Evolutionary conservation across 2,329 filamentous ascomycete genomes (phyloP).

Genomic region (Pyricularia grisea): DNA sequence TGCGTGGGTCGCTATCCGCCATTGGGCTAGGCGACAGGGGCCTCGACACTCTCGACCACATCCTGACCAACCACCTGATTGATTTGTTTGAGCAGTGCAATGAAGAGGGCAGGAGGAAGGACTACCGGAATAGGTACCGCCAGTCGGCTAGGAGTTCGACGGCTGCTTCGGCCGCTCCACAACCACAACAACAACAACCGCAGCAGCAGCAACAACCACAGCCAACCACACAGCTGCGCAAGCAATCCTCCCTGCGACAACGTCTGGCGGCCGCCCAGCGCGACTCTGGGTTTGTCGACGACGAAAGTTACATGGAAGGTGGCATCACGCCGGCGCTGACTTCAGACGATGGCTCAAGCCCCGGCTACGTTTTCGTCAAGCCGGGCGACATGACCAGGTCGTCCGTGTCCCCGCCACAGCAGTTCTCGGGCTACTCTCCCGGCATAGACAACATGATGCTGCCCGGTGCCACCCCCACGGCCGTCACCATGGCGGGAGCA

Average conservation of each 20-base stretch:
- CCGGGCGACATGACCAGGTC: neutral
- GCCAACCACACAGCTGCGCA: conserved; percentile 3
- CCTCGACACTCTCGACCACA: conserved; percentile 4
- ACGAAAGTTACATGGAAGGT: conserved; percentile 3
- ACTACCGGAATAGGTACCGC: conserved; percentile 6
- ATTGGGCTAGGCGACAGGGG: conserved; percentile 4
- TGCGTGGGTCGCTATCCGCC: neutral
- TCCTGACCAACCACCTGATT: conserved; percentile 9
- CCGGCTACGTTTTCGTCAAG: neutral
- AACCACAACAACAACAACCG: neutral
- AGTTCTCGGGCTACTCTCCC: neutral
- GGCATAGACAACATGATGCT: neutral
- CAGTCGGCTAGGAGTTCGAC: neutral
- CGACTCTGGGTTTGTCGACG: conserved; percentile 5
- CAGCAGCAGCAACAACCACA: neutral
- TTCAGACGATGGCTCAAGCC: neutral
- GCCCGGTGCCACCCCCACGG: neutral
- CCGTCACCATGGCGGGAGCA: neutral
- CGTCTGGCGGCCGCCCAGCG: conserved; percentile 4
- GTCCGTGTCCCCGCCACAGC: neutral
- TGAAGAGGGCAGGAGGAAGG: conserved; percentile 6
- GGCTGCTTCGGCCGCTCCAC: neutral
- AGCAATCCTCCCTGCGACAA: conserved; percentile 2
- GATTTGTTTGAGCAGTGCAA: conserved; percentile 8
- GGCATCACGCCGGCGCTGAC: neutral